phyloP scores from a whole-genome alignment of 2,329 filamentous ascomycete genomes.

The Arthrobotrys entomopaga region DNA sequence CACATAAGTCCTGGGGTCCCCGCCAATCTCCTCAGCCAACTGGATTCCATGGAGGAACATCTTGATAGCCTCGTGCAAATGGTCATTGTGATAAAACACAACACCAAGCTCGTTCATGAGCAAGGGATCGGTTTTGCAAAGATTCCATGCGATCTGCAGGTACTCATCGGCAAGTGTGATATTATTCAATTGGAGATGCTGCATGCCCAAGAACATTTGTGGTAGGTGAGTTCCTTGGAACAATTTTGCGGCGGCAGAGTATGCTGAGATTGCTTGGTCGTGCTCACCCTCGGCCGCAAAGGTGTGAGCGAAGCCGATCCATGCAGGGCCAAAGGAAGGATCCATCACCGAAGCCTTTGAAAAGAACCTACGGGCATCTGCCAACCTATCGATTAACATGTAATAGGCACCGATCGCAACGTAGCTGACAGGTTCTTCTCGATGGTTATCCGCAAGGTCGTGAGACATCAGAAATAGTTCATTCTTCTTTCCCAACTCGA shows the following conservation, averaged over 20 bases:
- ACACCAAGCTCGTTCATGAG: slow-evolving; percentile 96
- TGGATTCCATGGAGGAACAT: slow-evolving; percentile 81
- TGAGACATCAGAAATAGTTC: slow-evolving; percentile 90
- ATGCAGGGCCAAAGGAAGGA: slow-evolving; percentile 93
- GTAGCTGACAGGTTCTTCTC: slow-evolving; percentile 90
- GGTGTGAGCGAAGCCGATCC: slow-evolving; percentile 98
- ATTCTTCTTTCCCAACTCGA: slow-evolving; percentile 86
- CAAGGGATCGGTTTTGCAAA: slow-evolving; percentile 86
- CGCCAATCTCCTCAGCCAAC: slow-evolving; percentile 81
- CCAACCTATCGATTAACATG: slow-evolving; percentile 84
- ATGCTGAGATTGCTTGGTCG: slow-evolving; percentile 96
- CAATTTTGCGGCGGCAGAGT: slow-evolving; percentile 90
- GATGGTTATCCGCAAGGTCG: slow-evolving; percentile 89
- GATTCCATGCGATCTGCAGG: slow-evolving; percentile 83
- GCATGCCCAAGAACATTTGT: slow-evolving; percentile 96
- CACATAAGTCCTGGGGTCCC: slow-evolving; percentile 83
- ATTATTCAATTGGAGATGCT: slow-evolving; percentile 95
- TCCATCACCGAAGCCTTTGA: slow-evolving; percentile 98
- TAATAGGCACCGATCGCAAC: slow-evolving; percentile 96
- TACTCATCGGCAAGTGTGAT: slow-evolving; percentile 94
- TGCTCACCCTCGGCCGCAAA: slow-evolving; percentile 98
- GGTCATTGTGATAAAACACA: slow-evolving; percentile 91
- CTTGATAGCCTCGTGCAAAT: slow-evolving; percentile 77
- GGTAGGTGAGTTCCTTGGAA: slow-evolving; percentile 98
- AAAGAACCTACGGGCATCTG: slow-evolving; percentile 94